Conservation (phyloP, 805 yeast species). For the Saccharomycopsis sp. region DNA sequence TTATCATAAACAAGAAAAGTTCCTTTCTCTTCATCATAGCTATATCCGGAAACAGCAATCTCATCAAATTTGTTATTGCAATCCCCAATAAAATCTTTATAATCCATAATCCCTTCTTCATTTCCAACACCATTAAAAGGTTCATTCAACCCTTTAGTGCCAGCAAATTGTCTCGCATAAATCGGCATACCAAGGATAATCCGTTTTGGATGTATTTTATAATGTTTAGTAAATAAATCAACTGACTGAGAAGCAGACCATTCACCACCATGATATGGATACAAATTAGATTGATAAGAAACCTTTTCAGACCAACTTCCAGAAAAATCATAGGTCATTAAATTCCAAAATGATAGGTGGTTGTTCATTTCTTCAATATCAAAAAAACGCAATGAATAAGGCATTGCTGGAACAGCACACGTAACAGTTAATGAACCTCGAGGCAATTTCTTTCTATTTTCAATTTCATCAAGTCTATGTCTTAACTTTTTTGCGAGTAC, state of each 20-base stretch:
- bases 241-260: constrained; percentile 46
- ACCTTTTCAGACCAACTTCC: constrained; percentile 67
- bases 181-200: constrained; percentile 80
- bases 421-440: constrained; percentile 42
- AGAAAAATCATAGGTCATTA: constrained; percentile 86
- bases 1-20: constrained; percentile 39
- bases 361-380: constrained; percentile 48
- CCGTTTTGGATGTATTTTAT: constrained; percentile 37
- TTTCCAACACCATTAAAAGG: constrained; percentile 39
- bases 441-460: constrained; percentile 25
- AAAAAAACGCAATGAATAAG: constrained; percentile 37
- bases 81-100: constrained; percentile 45
- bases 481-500: constrained; percentile 37
- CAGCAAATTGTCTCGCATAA: constrained; percentile 59
- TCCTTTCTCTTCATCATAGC: constrained; percentile 32
- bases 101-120: constrained; percentile 45
- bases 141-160: constrained; percentile 36
- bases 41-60: constrained; percentile 45
- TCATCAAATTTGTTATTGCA: constrained; percentile 46
- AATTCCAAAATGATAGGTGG: constrained; percentile 63
- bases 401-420: constrained; percentile 70
- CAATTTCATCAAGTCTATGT: constrained; percentile 33
- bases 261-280: constrained; percentile 30
- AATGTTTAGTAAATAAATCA: constrained; percentile 36
- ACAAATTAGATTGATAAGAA: constrained; percentile 68